Percentiles rank a stretch among this genome's conserved stretches.
Conservation (phyloP, 2,329 filamentous ascomycete species). For the Aspergillus sp. region DNA sequence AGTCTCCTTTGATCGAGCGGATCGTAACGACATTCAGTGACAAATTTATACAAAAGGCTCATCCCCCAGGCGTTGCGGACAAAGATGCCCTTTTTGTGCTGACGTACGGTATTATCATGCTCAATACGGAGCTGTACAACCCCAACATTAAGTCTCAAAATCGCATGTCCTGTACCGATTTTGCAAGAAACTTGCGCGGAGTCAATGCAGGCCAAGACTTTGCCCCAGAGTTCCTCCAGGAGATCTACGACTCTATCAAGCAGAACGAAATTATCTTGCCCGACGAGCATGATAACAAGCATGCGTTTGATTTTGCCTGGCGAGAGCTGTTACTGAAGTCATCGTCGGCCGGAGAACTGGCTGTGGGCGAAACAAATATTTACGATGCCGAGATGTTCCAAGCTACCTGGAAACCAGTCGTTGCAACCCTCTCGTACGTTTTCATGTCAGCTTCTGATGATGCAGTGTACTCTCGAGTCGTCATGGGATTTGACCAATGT, state of each 20-base stretch:
- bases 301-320: conserved; percentile 97
- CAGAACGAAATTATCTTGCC: conserved; percentile 93
- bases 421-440: conserved; percentile 93
- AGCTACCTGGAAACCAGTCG: conserved; percentile 90
- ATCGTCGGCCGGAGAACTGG: conserved; percentile 67
- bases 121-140: conserved; percentile 97
- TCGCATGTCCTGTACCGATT: conserved; percentile 82
- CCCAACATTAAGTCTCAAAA: conserved; percentile 73
- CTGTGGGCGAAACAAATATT: conserved; percentile 84
- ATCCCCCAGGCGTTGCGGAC: conserved; percentile 73
- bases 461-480: conserved; percentile 87
- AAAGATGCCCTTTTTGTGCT: conserved; percentile 87
- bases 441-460: conserved; percentile 99
- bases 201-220: conserved; percentile 87
- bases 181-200: conserved; percentile 83
- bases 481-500: conserved; percentile 94
- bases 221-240: conserved; percentile 73
- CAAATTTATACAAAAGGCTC: conserved; percentile 70
- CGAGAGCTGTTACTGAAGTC: conserved; percentile 88
- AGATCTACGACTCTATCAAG: conserved; percentile 88
- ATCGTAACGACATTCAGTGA: conserved; percentile 86
- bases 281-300: conserved; percentile 94
- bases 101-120: conserved; percentile 93
- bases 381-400: conserved; percentile 98
- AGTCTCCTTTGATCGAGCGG: conserved; percentile 87